Conservation (phyloP, 1,284 basidiomycete genomes). For the Austropuccinia psidii region DNA sequence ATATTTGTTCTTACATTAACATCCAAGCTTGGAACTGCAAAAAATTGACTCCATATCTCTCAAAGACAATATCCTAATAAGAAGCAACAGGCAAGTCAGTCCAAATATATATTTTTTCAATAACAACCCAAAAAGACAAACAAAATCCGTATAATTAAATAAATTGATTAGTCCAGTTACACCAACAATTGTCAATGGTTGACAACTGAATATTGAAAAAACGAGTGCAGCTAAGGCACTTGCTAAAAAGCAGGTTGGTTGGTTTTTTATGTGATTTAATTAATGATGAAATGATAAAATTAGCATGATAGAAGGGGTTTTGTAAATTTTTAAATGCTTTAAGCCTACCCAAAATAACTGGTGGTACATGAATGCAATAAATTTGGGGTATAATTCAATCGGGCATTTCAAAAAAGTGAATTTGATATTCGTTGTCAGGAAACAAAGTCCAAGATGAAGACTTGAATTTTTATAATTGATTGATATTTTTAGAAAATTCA, state of each 20-base stretch:
- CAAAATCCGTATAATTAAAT: constrained; percentile 37
- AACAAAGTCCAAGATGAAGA: neutral
- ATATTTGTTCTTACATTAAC: constrained; percentile 20
- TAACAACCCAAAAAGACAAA: neutral
- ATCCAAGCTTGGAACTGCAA: constrained; percentile 36
- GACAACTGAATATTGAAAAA: constrained; percentile 81
- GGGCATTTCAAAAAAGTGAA: neutral
- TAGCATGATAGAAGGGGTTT: constrained; percentile 44
- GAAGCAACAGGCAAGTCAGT: neutral
- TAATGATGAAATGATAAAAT: constrained; percentile 47
- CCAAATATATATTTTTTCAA: neutral
- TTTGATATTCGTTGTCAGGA: neutral
- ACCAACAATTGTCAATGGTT: constrained; percentile 86
- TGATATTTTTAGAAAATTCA: constrained; percentile 45
- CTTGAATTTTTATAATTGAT: neutral
- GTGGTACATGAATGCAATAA: neutral
- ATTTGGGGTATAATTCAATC: neutral
- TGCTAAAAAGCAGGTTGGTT: constrained; percentile 39
- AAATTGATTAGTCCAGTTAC: constrained; percentile 65
- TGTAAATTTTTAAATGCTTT: neutral
- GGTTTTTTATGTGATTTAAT: constrained; percentile 19
- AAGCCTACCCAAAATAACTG: constrained; percentile 1
- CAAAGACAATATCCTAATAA: constrained; percentile 29
- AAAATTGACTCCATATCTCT: constrained; percentile 24
- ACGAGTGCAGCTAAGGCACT: constrained; percentile 70